Percentiles rank a stretch among this genome's conserved stretches.
Evolutionary conservation across 2,329 filamentous ascomycete genomes (phyloP).

Genomic region (Epichloe scottii): DNA sequence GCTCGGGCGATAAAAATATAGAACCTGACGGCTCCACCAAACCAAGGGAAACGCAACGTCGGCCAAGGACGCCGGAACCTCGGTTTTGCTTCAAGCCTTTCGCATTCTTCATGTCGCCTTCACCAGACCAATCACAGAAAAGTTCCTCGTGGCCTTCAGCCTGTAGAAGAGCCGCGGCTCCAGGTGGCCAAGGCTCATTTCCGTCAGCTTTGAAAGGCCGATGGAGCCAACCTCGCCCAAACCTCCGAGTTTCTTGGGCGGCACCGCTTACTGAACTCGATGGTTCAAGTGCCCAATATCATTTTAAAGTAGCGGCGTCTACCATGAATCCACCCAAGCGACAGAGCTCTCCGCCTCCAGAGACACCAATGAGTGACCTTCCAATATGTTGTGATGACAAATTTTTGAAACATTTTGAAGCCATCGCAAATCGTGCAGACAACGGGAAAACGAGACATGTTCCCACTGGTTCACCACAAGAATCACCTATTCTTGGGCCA

Average conservation of each 20-base stretch:
- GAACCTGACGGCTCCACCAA: not conserved
- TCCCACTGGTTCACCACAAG: conserved; percentile 28
- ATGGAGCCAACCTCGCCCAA: not conserved
- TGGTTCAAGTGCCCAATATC: not conserved
- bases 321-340: conserved; percentile 6
- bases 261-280: not conserved
- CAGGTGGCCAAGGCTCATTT: conserved; percentile 5
- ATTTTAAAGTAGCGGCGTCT: not conserved
- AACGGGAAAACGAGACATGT: conserved; percentile 21
- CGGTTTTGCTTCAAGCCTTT: conserved; percentile 39
- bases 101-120: conserved; percentile 38
- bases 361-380: conserved; percentile 20
- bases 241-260: conserved; percentile 4
- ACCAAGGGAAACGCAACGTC: not conserved
- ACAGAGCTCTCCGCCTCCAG: conserved; percentile 32
- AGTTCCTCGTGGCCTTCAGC: not conserved
- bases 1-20: not conserved
- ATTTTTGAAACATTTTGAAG: conserved; percentile 36
- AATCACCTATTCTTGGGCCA: conserved; percentile 12
- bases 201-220: conserved; percentile 23
- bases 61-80: conserved; percentile 31
- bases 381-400: conserved; percentile 20
- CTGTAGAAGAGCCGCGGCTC: not conserved
- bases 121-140: conserved; percentile 23
- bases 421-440: conserved; percentile 25